Conservation (phyloP, 352 stramenopile genomes). For the Pythium aquatile region DNA sequence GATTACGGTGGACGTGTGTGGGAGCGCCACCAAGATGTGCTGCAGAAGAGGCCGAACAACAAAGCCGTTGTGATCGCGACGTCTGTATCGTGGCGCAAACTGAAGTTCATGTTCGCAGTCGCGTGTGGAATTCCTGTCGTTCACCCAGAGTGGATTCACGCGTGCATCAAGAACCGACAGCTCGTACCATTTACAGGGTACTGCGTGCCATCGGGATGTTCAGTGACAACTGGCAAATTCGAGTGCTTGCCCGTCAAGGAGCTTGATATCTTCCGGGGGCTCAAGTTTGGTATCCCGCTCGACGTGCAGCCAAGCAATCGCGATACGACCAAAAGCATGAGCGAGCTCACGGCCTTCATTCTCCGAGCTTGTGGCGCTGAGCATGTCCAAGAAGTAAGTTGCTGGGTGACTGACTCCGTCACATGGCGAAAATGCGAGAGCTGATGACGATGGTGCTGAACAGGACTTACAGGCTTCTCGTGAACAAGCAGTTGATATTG, state of each 20-base stretch:
- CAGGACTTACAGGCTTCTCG: slow-evolving; percentile 50
- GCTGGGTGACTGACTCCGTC: neutral
- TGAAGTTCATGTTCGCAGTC: slow-evolving; percentile 80
- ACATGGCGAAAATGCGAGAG: neutral
- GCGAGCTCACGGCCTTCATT: slow-evolving; percentile 51
- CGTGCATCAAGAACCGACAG: slow-evolving; percentile 46
- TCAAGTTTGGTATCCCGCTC: slow-evolving; percentile 61
- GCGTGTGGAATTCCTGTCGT: slow-evolving; percentile 80
- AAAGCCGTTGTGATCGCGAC: slow-evolving; percentile 78
- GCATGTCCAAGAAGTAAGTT: slow-evolving; percentile 52
- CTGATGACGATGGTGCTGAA: slow-evolving; percentile 5
- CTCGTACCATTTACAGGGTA: slow-evolving; percentile 72
- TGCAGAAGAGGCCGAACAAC: slow-evolving; percentile 37
- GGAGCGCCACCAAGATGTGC: slow-evolving; percentile 45
- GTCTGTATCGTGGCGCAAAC: slow-evolving; percentile 68
- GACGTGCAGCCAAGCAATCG: slow-evolving; percentile 38
- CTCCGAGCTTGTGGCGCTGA: slow-evolving; percentile 61
- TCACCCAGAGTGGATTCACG: slow-evolving; percentile 78
- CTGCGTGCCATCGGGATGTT: slow-evolving; percentile 66
- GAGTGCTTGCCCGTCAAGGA: slow-evolving; percentile 43
- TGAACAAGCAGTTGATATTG: slow-evolving; percentile 47
- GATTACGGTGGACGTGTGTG: slow-evolving; percentile 60
- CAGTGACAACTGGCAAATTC: slow-evolving; percentile 58
- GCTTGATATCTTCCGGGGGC: slow-evolving; percentile 59
- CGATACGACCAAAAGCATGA: slow-evolving; percentile 41